These are phyloP conservation scores for Diaporthe nobilis DNA, from an alignment of 2,329 filamentous ascomycete species.

Conservation along the genomic window DNA sequence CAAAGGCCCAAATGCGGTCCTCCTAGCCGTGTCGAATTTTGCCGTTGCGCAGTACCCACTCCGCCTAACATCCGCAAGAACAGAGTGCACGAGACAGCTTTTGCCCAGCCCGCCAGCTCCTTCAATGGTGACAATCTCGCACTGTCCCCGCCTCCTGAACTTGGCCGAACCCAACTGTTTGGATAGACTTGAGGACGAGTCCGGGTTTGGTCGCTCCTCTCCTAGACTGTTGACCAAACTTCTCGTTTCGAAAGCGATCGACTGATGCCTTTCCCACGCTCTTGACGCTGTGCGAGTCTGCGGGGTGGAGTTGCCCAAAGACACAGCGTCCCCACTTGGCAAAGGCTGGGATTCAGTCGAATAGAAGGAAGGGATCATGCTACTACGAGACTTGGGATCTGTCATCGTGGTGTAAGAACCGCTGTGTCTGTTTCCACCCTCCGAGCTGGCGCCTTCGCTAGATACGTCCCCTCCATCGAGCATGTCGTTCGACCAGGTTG, in stretches of 20 bases:
- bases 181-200: constrained; percentile 65
- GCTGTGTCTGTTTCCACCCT: constrained; percentile 63
- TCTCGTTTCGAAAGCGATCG: constrained; percentile 63
- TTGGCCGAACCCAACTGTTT: constrained; percentile 70
- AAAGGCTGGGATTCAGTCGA: constrained; percentile 55
- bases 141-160: constrained; percentile 73
- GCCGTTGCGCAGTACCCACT: constrained; percentile 76
- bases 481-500: constrained; percentile 66
- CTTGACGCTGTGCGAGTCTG: constrained; percentile 56
- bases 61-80: constrained; percentile 71
- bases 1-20: constrained; percentile 73
- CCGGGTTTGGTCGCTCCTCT: constrained; percentile 59
- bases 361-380: constrained; percentile 57
- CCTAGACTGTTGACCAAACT: constrained; percentile 60
- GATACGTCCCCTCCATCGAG: constrained; percentile 66
- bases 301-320: constrained; percentile 60
- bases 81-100: constrained; percentile 74
- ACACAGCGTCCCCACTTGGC: constrained; percentile 61
- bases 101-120: constrained; percentile 76
- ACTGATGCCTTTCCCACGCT: constrained; percentile 67
- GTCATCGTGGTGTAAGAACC: constrained; percentile 64
- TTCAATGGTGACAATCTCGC: constrained; percentile 73
- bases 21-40: constrained; percentile 75
- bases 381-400: constrained; percentile 58
- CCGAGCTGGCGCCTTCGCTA: constrained; percentile 72